Conservation (phyloP, 176 grass and related monocot species). For the Calamus simplicifolius region DNA sequence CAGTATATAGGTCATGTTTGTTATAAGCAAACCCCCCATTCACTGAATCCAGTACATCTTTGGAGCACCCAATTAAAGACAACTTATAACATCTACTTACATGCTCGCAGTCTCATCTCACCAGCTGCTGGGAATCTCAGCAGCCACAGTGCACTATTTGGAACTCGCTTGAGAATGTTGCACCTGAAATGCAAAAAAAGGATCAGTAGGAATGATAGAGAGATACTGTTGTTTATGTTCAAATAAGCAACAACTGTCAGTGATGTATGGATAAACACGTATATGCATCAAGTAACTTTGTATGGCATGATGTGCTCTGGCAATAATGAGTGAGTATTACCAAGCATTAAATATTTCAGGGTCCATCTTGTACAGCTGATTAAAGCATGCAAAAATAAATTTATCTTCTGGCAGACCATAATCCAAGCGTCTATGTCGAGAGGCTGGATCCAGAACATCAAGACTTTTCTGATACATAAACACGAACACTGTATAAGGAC, state of each 20-base stretch:
- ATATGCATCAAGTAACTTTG: too few relatives aligned
- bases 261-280: too few relatives aligned
- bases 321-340: slow-evolving; percentile 23
- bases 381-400: slow-evolving; percentile 92
- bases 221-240: too few relatives aligned
- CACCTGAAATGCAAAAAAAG: slow-evolving; percentile 30
- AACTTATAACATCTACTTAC: slow-evolving; percentile 39
- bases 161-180: slow-evolving; percentile 79
- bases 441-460: slow-evolving; percentile 47
- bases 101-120: slow-evolving; percentile 61
- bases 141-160: slow-evolving; percentile 74
- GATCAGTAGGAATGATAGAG: too few relatives aligned
- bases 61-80: too few relatives aligned
- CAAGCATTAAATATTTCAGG: slow-evolving; percentile 90
- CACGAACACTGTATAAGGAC: background rate
- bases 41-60: background rate
- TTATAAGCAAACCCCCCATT: background rate
- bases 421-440: slow-evolving; percentile 62
- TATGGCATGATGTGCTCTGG: too few relatives aligned
- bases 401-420: slow-evolving; percentile 76
- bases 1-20: background rate
- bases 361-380: slow-evolving; percentile 96
- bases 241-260: too few relatives aligned
- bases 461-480: slow-evolving; percentile 43
- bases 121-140: slow-evolving; percentile 82